Percentiles rank a stretch among this genome's conserved stretches.
Conservation (phyloP, 2,329 filamentous ascomycete species). For the Chrysosporium queenslandicum region DNA sequence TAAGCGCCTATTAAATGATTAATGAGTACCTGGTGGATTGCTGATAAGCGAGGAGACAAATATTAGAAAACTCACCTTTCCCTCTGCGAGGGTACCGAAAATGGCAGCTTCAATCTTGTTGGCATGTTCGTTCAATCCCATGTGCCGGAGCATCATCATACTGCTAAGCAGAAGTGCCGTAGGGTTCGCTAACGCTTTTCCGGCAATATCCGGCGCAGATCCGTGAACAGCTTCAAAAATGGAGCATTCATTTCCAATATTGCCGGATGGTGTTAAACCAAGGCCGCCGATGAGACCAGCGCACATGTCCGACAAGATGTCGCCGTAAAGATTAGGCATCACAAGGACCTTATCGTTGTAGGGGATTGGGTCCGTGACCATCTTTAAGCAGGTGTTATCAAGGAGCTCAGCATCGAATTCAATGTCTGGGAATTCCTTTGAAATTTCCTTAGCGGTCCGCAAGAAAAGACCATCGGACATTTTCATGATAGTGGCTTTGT, state of each 20-base stretch:
- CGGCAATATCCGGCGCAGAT: conserved; percentile 90
- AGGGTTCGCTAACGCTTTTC: conserved; percentile 92
- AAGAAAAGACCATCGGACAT: conserved; percentile 99
- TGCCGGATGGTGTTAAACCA: conserved; percentile 91
- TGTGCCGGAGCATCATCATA: conserved; percentile 99
- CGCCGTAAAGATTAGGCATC: conserved; percentile 95
- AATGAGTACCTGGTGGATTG: conserved; percentile 7
- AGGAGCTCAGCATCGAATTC: conserved; percentile 97
- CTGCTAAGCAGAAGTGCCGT: conserved; percentile 89
- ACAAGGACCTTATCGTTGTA: conserved; percentile 99
- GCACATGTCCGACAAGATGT: conserved; percentile 99
- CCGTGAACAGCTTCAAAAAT: conserved; percentile 99
- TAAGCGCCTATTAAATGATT: conserved; percentile 51
- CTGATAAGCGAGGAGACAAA: too few relatives aligned
- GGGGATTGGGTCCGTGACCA: conserved; percentile 87
- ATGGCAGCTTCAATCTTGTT: conserved; percentile 84
- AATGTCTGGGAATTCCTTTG: conserved; percentile 91
- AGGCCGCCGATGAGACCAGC: conserved; percentile 96
- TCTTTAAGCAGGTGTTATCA: conserved; percentile 98
- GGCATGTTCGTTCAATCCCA: conserved; percentile 80
- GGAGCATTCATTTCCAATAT: conserved; percentile 98
- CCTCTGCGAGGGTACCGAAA: conserved; percentile 89
- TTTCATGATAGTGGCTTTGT: conserved; percentile 99
- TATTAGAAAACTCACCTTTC: conserved; percentile 54
- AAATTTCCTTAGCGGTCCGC: conserved; percentile 68